Base-by-base conservation (phyloP, 768 basidiomycete species). In the Lentinula raphanica region DNA sequence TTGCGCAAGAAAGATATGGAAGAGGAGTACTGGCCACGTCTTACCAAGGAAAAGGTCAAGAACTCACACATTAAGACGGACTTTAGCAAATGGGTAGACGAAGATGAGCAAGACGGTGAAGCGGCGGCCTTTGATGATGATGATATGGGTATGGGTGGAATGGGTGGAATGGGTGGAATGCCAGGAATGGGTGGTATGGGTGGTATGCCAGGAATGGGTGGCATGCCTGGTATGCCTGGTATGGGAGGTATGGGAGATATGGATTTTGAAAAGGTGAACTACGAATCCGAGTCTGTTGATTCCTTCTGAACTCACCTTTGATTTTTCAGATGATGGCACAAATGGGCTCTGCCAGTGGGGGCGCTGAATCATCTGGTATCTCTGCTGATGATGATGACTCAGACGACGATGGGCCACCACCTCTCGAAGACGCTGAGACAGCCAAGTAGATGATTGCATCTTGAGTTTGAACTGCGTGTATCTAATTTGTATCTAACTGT, bases 21-120 rank as follows among this genome's bases (percentile, higher is more conserved):
- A 67, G 69, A 74, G 13, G 96, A 94, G 64, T 98, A 82, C 73
- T 98, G 96, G 96, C 91, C 92, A 25, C 83, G 95, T 58, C 77
- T 98, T 53, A 94, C 91, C 48, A 94, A 96, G 72, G 90, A 90
- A 60, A 95, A 94, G 72, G 67, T 82, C 60, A 91, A 82, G 73
- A 84, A 79, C 51, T 76, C 85, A 58, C 95, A 84, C 74, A 76
- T 98, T 72, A 98, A 97, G 81, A 97, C 94, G 45, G 92, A 98
- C 72, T 98, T 98, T 71, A 78, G 78, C 63, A 96, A 91, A 76
- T 98, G 94, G 94, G 88, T 90, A 40, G 95, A 98, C 67, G 95
- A 98, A 76, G 96, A 98, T 68, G 95, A 98, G 70, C 96, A 98
- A 74, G 89, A 91, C 39, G 88, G 79, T 51, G 80, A 73, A 23